Conservation (phyloP, 2,329 filamentous ascomycete genomes). For the Aspergillus fijiensis region DNA sequence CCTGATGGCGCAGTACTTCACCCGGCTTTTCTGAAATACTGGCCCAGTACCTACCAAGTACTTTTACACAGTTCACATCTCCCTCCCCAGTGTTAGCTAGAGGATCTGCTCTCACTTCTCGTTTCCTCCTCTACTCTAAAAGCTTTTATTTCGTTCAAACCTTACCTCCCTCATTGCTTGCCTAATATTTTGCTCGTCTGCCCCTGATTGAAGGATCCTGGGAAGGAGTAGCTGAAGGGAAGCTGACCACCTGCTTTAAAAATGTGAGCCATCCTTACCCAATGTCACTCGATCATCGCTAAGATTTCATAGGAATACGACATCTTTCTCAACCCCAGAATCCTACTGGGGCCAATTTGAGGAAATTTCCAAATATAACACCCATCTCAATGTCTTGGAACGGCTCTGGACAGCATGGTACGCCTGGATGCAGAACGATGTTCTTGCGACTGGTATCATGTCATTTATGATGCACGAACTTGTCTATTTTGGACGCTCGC, state of each 20-base stretch:
- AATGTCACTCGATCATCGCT: not conserved
- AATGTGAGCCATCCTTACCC: constrained; percentile 21
- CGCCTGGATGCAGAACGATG: constrained; percentile 96
- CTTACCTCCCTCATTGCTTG: not conserved
- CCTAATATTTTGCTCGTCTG: not conserved
- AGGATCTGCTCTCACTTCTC: not conserved
- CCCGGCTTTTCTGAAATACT: constrained; percentile 23
- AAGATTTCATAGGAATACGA: constrained; percentile 44
- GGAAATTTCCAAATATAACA: constrained; percentile 69
- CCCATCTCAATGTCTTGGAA: constrained; percentile 82
- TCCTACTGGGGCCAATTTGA: constrained; percentile 67
- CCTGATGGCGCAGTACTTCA: constrained; percentile 18
- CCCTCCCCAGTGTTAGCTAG: not conserved
- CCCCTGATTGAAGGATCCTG: not conserved
- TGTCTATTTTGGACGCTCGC: constrained; percentile 86
- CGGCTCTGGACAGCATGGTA: constrained; percentile 96
- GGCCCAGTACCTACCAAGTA: constrained; percentile 2
- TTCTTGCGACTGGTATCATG: constrained; percentile 94
- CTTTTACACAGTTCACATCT: not conserved
- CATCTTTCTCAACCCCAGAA: constrained; percentile 46
- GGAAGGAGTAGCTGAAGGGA: not conserved
- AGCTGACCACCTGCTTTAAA: not conserved
- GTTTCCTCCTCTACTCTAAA: not conserved
- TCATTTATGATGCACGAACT: constrained; percentile 93
- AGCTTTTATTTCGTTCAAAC: not conserved